Evolutionary conservation across 371 early-diverging fungal species (phyloP).

Genomic region (Haplosporangium sp.): DNA sequence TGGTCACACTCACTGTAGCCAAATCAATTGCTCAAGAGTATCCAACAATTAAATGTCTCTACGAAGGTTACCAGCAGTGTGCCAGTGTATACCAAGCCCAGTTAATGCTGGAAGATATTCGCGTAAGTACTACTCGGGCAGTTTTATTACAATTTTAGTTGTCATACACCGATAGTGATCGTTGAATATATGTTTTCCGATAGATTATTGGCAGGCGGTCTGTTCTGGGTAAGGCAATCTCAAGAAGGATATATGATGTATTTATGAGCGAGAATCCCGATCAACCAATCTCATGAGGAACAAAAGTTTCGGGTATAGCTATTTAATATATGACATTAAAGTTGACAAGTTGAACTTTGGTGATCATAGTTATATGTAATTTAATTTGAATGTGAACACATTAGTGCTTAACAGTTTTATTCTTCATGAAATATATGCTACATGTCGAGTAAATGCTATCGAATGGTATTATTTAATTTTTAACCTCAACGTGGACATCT

Average conservation of each 20-base stretch:
- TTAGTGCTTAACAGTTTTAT: no score
- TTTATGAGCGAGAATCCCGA: slow-evolving; percentile 66
- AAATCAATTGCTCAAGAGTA: slow-evolving; percentile 65
- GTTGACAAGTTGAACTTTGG: no score
- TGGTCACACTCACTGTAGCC: slow-evolving; percentile 69
- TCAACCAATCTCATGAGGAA: background rate
- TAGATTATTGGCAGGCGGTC: slow-evolving; percentile 37
- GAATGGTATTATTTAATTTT: background rate
- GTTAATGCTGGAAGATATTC: slow-evolving; percentile 63
- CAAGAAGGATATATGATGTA: slow-evolving; percentile 66
- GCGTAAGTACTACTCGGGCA: slow-evolving; percentile 50
- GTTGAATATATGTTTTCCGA: background rate
- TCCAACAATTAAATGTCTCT: slow-evolving; percentile 67
- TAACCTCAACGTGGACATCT: background rate
- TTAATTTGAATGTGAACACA: no score
- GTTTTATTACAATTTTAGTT: background rate
- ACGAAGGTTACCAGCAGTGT: slow-evolving; percentile 61
- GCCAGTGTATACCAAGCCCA: slow-evolving; percentile 44
- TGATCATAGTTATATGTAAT: no score
- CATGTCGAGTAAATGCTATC: background rate
- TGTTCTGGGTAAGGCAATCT: slow-evolving; percentile 61
- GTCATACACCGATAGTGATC: background rate
- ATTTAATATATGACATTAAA: no score
- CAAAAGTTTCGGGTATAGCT: no score
- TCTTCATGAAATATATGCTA: background rate